A percentile compares a stretch with the other conserved stretches of the same genome.
Evolutionary conservation across 2,329 filamentous ascomycete genomes (phyloP).

Genomic region (Pseudopithomyces maydicus): DNA sequence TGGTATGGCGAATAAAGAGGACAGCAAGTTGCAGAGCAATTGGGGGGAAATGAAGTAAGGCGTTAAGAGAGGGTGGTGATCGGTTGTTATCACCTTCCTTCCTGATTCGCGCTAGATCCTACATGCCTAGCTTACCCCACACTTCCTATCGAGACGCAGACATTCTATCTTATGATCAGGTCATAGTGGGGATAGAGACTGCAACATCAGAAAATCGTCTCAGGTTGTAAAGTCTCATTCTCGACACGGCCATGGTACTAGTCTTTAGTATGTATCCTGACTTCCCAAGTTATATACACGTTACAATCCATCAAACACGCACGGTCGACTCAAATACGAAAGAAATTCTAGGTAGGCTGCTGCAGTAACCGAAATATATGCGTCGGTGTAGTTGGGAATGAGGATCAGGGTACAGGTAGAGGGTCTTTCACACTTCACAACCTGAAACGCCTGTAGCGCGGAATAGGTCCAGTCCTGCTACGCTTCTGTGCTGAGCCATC

Average conservation of each 20-base stretch:
- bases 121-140: background rate
- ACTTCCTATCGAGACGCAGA: background rate
- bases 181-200: too few species aligned
- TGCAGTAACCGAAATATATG: background rate
- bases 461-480: background rate
- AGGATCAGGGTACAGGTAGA: background rate
- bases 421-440: conserved; percentile 1
- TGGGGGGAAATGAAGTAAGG: background rate
- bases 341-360: too few species aligned
- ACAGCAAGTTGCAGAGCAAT: background rate
- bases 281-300: too few species aligned
- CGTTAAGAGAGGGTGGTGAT: background rate
- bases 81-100: conserved; percentile 1
- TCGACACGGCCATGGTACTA: too few species aligned
- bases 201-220: too few species aligned
- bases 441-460: conserved; percentile 10
- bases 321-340: too few species aligned
- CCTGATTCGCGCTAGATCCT: background rate
- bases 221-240: too few species aligned
- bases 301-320: too few species aligned
- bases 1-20: too few species aligned
- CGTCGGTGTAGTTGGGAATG: background rate
- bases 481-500: conserved; percentile 13
- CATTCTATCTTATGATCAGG: background rate
- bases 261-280: too few species aligned